A percentile compares a stretch with the other conserved stretches of the same genome.
Conservation (phyloP, 108 stramenopile species). For the Cyclotella sp. region DNA sequence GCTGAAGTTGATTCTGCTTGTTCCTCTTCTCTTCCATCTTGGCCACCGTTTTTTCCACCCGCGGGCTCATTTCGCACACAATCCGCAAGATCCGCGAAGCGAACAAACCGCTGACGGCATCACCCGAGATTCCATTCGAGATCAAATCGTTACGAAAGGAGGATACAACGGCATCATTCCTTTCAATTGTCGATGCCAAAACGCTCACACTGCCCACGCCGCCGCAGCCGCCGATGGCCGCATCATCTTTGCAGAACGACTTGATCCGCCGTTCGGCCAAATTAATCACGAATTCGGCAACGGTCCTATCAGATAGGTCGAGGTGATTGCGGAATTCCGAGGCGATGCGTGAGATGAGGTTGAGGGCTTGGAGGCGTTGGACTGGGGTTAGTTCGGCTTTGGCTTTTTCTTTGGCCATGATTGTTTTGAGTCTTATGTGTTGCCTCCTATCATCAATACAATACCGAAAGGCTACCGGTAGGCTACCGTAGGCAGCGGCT, state of each 20-base stretch:
- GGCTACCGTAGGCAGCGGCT: no score
- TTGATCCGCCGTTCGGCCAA: conserved; percentile 81
- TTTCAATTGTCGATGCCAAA: conserved; percentile 16
- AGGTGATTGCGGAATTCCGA: conserved; percentile 88
- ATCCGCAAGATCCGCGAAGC: conserved; percentile 66
- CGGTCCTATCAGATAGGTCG: conserved; percentile 91
- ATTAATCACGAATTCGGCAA: conserved; percentile 95
- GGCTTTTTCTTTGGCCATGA: conserved; percentile 9
- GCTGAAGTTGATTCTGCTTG: conserved; percentile 37
- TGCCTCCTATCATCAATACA: no score
- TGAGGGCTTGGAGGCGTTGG: conserved; percentile 92
- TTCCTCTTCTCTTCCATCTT: conserved; percentile 53
- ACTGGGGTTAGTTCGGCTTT: conserved; percentile 73
- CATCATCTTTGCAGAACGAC: conserved; percentile 33
- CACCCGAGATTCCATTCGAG: conserved; percentile 71
- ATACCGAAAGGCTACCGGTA: no score
- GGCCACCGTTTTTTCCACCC: conserved; percentile 61
- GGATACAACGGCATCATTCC: conserved; percentile 42
- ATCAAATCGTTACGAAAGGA: conserved; percentile 51
- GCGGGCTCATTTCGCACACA: conserved; percentile 69
- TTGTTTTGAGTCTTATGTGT: no score
- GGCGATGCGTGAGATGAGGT: conserved; percentile 88
- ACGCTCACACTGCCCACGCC: conserved; percentile 20
- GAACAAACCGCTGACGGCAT: conserved; percentile 62
- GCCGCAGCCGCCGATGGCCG: not conserved